phyloP scores from a whole-genome alignment of 371 early-diverging fungal genomes.

The Apophysomyces trapeziformis region DNA sequence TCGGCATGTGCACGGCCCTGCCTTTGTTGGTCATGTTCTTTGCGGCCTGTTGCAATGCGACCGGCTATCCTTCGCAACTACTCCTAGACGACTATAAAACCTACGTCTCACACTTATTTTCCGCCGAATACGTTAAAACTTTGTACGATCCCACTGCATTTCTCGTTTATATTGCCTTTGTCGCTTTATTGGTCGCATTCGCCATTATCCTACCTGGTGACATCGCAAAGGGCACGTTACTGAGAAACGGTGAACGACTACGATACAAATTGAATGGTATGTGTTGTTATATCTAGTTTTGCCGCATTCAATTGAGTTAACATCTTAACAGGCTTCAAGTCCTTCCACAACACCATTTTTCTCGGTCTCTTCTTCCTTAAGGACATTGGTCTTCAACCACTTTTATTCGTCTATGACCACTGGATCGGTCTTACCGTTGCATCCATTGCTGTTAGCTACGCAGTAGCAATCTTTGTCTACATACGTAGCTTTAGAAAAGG shows the following conservation, averaged over 20 bases:
- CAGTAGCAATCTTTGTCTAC: constrained; percentile 74
- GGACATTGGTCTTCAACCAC: constrained; percentile 33
- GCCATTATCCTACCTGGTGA: constrained; percentile 73
- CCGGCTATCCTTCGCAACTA: constrained; percentile 46
- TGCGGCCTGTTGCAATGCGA: constrained; percentile 40
- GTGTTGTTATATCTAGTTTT: background rate
- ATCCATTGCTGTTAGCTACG: constrained; percentile 70
- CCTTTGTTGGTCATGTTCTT: constrained; percentile 63
- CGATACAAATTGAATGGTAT: constrained; percentile 80
- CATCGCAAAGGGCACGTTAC: constrained; percentile 64
- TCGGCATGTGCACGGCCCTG: constrained; percentile 63
- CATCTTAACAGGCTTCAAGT: constrained; percentile 34
- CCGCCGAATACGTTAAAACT: constrained; percentile 25
- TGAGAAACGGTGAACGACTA: constrained; percentile 70
- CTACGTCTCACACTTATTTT: constrained; percentile 21
- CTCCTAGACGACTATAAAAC: constrained; percentile 30
- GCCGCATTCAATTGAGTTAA: background rate
- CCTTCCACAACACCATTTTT: constrained; percentile 63
- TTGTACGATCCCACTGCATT: constrained; percentile 57
- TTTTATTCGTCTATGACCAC: constrained; percentile 82
- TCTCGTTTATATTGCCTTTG: constrained; percentile 68
- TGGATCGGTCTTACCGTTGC: constrained; percentile 73
- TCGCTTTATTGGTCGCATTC: constrained; percentile 68
- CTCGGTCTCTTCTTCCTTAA: constrained; percentile 41
- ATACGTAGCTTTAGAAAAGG: constrained; percentile 71